phyloP scores from a whole-genome alignment of 306 rosid species.

The Cucumis cinereus region DNA sequence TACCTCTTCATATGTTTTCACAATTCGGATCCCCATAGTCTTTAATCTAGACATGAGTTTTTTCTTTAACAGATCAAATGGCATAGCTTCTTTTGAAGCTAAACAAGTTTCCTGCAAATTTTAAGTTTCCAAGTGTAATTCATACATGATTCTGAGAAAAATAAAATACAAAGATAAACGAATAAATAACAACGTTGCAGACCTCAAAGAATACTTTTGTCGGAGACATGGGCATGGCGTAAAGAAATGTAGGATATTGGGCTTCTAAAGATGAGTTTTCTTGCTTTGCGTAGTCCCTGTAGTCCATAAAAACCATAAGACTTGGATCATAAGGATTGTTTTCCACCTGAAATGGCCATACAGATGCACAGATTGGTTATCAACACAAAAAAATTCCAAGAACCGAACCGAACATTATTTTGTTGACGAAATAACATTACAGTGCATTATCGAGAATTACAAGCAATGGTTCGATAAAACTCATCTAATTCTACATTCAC shows the following conservation, averaged over 20 bases:
- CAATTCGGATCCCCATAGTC: constrained; percentile 72
- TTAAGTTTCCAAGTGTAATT: constrained; percentile 9
- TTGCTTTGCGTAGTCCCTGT: constrained; percentile 67
- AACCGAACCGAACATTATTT: neutral
- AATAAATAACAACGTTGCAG: constrained; percentile 18
- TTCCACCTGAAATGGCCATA: constrained; percentile 58
- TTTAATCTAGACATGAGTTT: constrained; percentile 75
- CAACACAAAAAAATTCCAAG: neutral
- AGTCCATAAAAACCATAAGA: constrained; percentile 98
- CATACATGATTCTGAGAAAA: constrained; percentile 5
- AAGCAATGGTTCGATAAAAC: neutral
- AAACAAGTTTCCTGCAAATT: constrained; percentile 85
- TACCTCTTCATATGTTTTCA: constrained; percentile 84
- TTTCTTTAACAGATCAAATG: constrained; percentile 77
- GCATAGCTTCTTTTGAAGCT: constrained; percentile 96
- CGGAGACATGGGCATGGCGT: constrained; percentile 87
- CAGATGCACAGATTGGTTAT: constrained; percentile 3
- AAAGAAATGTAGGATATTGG: constrained; percentile 84
- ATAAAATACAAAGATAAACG: neutral
- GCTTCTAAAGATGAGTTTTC: constrained; percentile 44
- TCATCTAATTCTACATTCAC: neutral
- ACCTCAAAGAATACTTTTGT: constrained; percentile 97
- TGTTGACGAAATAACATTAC: neutral
- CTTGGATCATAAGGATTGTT: constrained; percentile 86
- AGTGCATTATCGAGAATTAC: neutral